Conservation (phyloP, 108 stramenopile species). For the Skeletonema marinoi region DNA sequence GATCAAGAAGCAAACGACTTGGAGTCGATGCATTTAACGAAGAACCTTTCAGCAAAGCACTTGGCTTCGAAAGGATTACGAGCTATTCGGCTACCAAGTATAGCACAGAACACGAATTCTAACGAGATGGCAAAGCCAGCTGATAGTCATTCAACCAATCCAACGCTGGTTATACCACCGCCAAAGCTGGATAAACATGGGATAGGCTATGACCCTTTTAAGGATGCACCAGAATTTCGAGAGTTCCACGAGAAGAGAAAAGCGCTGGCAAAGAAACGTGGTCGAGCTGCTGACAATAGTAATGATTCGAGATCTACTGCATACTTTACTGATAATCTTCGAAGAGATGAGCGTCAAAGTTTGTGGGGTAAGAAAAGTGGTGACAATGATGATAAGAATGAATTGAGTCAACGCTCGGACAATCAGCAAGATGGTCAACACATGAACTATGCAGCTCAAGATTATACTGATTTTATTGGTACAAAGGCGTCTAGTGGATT, state of each 20-base stretch:
- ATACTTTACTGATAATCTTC: slow-evolving; percentile 40
- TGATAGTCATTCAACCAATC: neutral
- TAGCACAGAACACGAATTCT: slow-evolving; percentile 1
- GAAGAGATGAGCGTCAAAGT: slow-evolving; percentile 8
- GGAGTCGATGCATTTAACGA: slow-evolving; percentile 4
- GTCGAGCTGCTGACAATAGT: slow-evolving; percentile 20
- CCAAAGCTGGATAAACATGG: slow-evolving; percentile 80
- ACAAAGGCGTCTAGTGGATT: slow-evolving; percentile 74
- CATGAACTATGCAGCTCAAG: slow-evolving; percentile 45
- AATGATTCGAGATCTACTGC: slow-evolving; percentile 21
- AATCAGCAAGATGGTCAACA: slow-evolving; percentile 2
- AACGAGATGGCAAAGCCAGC: neutral
- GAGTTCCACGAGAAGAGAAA: slow-evolving; percentile 53
- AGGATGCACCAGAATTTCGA: slow-evolving; percentile 81
- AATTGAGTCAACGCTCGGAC: neutral
- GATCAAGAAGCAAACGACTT: slow-evolving; percentile 1
- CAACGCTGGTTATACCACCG: slow-evolving; percentile 51
- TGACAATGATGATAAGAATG: slow-evolving; percentile 17
- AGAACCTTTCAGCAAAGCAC: slow-evolving; percentile 25
- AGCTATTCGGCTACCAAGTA: slow-evolving; percentile 33
- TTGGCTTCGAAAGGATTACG: slow-evolving; percentile 31
- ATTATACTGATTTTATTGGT: slow-evolving; percentile 77
- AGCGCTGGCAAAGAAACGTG: slow-evolving; percentile 52
- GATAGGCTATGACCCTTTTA: slow-evolving; percentile 73
- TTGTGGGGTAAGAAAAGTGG: slow-evolving; percentile 19